Evolutionary conservation across 371 early-diverging fungal genomes (phyloP).

Genomic region (Blastocladiella emersonii): DNA sequence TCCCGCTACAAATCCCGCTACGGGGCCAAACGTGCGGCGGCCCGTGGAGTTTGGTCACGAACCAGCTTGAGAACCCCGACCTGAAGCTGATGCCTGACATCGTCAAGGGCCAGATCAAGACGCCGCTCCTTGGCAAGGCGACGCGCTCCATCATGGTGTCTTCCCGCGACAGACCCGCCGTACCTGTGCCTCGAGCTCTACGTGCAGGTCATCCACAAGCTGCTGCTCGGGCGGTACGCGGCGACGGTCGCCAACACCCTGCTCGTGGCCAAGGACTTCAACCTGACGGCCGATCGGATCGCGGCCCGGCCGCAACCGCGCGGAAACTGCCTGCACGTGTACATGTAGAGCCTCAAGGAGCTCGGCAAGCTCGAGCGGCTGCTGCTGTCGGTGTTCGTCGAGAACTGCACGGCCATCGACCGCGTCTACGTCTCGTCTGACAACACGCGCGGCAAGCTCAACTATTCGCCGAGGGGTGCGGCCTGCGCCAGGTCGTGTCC

Average conservation of each 20-base stretch:
- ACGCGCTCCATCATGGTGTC: constrained; percentile 81
- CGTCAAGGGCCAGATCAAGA: constrained; percentile 47
- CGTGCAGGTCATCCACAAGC: not conserved
- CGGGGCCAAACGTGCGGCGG: no score
- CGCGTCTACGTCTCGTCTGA: constrained; percentile 82
- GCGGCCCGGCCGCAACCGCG: not conserved
- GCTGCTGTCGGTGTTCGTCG: constrained; percentile 81
- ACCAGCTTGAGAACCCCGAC: constrained; percentile 63
- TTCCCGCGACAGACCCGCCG: constrained; percentile 69
- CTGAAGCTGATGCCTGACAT: constrained; percentile 49
- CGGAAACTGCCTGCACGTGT: no score
- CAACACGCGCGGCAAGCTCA: constrained; percentile 61
- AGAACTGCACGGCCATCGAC: constrained; percentile 34
- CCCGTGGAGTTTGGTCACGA: no score
- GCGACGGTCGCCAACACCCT: no score
- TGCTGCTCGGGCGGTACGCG: constrained; percentile 8
- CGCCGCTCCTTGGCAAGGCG: constrained; percentile 34
- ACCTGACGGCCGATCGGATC: not conserved
- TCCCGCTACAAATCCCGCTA: no score
- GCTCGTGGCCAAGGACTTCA: not conserved
- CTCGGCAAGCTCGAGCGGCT: constrained; percentile 39
- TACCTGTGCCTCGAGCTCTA: constrained; percentile 12
- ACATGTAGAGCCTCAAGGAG: not conserved
- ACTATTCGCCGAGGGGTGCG: constrained; percentile 69
- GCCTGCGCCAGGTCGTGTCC: constrained; percentile 72